Base-by-base conservation (phyloP, 768 basidiomycete species). In the Clavulina sp. region DNA sequence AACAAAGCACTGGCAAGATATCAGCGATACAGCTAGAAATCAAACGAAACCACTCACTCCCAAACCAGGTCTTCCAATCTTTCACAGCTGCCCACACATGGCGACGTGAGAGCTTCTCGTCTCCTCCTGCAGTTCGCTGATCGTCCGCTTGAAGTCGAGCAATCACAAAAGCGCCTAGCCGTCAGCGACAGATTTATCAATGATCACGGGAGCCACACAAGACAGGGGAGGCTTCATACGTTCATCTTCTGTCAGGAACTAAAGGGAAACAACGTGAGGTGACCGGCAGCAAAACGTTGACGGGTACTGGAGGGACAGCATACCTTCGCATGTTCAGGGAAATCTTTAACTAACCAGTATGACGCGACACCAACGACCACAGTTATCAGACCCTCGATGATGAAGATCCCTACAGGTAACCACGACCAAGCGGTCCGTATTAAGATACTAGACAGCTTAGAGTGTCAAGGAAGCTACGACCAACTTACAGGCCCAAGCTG, bases 301-400 rank as follows among this genome's bases (percentile, higher is more conserved):
- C n/a, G n/a, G n/a, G n/a, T n/a, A n/a, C n/a, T n/a, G 16, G 38
- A n/a, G 6, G 18, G n/a, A 31, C 26, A 21, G 19, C 19, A 19
- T 5, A 26, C 7, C 4, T 7, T 33, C 28, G 31, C 16, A 6
- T 28, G 5, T 50, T 83, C 80, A 1, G 84, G 82, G 61, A 85
- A 86, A 62, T 85, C 84, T 58, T 80, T 73, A 21, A 88, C 73
- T 46, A 86, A 63, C 73, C 77, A 85, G 66, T 73, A 85, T 0
- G 81, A 80, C 2, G 68, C 68, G 4, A 75, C 49, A 6, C 75
- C 75, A 41, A 72, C 69, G 2, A 80, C 23, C 31, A 85, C 67
- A 0, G 84, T 86, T 32, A 75, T 66, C 36, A 84, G 64, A 2
- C 84, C 84, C 62, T 84, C 81, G 3, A 85, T 60, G 52, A 84